Evolutionary conservation across 768 basidiomycete genomes (phyloP).

Genomic region (Mycena metata): DNA sequence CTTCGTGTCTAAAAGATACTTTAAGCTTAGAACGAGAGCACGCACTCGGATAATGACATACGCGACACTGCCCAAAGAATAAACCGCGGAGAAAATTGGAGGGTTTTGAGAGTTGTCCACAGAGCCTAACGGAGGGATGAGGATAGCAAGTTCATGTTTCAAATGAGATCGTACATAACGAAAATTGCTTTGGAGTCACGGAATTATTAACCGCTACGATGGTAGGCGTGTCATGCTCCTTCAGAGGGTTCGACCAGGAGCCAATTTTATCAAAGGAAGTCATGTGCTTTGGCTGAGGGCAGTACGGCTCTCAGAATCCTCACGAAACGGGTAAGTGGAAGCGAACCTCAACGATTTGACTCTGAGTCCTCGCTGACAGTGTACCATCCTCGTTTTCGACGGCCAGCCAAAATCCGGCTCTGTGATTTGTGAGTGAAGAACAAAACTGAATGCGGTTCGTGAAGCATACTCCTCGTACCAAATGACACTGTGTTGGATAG

Average conservation of each 20-base stretch:
- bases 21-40: background rate
- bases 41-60: background rate
- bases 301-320: background rate
- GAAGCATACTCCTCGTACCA: slow-evolving; percentile 4
- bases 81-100: slow-evolving; percentile 5
- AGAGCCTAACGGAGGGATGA: slow-evolving; percentile 8
- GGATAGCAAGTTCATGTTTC: background rate
- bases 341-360: background rate
- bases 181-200: background rate
- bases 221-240: background rate
- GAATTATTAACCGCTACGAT: background rate
- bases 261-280: background rate
- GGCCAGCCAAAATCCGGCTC: slow-evolving; percentile 2
- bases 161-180: background rate
- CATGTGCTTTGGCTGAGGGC: slow-evolving; percentile 4
- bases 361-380: slow-evolving; percentile 3
- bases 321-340: background rate
- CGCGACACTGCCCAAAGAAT: background rate
- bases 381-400: slow-evolving; percentile 9
- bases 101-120: background rate
- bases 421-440: background rate
- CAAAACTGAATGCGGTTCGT: background rate
- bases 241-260: background rate
- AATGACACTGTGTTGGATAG: background rate
- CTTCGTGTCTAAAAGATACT: background rate